Evolutionary conservation across 768 basidiomycete genomes (phyloP), one percentile per base, ranked within the genome.

Genomic region (Naematelia aurantialba): DNA sequence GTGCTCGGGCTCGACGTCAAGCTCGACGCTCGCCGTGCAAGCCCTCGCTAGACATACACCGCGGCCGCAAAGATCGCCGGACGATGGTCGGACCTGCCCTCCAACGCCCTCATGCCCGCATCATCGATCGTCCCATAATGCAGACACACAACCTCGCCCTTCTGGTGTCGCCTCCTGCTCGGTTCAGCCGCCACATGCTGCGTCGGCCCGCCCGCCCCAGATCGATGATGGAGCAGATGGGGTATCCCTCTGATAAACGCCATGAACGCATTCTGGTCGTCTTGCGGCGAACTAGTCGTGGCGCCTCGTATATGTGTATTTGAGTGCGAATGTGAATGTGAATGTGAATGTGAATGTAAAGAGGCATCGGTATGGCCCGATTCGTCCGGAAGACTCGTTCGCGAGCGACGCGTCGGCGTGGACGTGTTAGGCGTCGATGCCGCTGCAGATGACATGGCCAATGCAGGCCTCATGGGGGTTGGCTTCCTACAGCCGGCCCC

Each of bases 61-160:
- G 72, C 72, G 2, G 68, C 74, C 2, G 70, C 62, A 59, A 77
- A 77, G 52, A 77, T 72, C 10, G 74, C 71, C 5, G 76, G 76
- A 45, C 76, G 58, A 66, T 77, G 76, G 68, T 77, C 76, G 5
- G 70, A 72, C 64, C 76, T 60, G 14, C 76, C 76, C 52, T 77
- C 76, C 12, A 77, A 52, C 30, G 44, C 55, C 50, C 76, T 62
- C 76, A 77, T 77, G 1, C 68, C 75, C 3, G 62, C 68, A 67
- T 77, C 76, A 59, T 77, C 76, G 31, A 77, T 69, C 39, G 76
- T 77, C 2, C 69, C 71, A 70, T 77, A 77, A 56, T 72, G 66
- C 30, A 77, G 50, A 57, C 76, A 77, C 27, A 66, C 71, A 4
- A 77, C 76, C 50, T 77, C 72, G 0, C 76, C 76, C 52, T 70